These are phyloP conservation scores for Populus pruinosa DNA, from an alignment of 345 rosid genomes.

Conservation along the genomic window DNA sequence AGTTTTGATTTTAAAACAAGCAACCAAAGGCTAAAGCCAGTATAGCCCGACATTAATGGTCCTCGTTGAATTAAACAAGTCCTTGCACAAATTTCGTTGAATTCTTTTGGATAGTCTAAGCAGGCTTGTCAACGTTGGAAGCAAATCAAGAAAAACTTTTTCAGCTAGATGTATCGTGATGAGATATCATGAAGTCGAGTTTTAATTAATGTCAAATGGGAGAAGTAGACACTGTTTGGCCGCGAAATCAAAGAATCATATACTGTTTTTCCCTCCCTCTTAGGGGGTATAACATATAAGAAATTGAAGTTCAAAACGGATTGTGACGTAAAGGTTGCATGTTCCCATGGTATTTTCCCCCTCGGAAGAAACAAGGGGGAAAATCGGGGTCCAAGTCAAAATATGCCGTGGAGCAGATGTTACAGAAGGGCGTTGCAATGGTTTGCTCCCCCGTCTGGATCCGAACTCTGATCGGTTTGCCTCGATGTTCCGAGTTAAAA, in stretches of 20 bases:
- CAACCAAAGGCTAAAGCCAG: background rate
- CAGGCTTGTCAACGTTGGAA: background rate
- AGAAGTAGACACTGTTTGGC: background rate
- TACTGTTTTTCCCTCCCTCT: background rate
- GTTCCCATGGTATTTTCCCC: background rate
- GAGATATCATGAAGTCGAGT: background rate
- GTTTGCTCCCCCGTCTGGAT: background rate
- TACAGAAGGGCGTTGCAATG: background rate
- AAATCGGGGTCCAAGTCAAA: background rate
- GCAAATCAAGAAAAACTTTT: background rate
- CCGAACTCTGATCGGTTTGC: background rate
- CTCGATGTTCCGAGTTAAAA: background rate
- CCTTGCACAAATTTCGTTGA: background rate
- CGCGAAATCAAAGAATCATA: background rate
- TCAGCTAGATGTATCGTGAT: background rate
- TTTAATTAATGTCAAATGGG: background rate
- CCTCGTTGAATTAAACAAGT: background rate
- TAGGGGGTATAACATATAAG: background rate
- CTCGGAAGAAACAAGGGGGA: background rate
- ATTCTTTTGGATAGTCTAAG: background rate
- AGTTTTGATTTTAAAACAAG: background rate
- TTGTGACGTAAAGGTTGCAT: background rate
- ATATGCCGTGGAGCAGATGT: too few species aligned
- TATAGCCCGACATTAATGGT: background rate
- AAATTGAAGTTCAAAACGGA: background rate